These are phyloP conservation scores for Lactarius hengduanensis DNA, from an alignment of 768 basidiomycete species.

Conservation along the genomic window DNA sequence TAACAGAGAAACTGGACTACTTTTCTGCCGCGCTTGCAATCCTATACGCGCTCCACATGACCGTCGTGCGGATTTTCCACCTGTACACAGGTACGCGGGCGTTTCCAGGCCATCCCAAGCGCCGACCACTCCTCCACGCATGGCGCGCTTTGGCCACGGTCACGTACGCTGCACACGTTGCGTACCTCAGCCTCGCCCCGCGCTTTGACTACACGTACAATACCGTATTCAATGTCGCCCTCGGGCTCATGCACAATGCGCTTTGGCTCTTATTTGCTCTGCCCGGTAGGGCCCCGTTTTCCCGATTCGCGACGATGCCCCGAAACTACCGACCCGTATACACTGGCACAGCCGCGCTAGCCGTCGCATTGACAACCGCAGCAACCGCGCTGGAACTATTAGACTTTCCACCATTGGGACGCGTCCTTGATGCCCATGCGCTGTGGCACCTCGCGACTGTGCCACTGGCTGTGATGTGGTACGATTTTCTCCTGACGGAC, in stretches of 20 bases:
- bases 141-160: conserved; percentile 58
- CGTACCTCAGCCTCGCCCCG: conserved; percentile 72
- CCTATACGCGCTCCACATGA: conserved; percentile 75
- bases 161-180: conserved; percentile 65
- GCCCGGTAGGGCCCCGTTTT: conserved; percentile 45
- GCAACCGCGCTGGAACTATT: conserved; percentile 83
- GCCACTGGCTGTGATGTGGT: conserved; percentile 79
- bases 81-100: conserved; percentile 50
- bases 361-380: conserved; percentile 67
- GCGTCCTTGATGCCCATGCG: conserved; percentile 85
- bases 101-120: conserved; percentile 22
- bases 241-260: conserved; percentile 77
- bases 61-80: conserved; percentile 72
- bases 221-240: conserved; percentile 73
- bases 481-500: conserved; percentile 77
- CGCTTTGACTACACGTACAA: conserved; percentile 95
- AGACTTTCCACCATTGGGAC: conserved; percentile 81
- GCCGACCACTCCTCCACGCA: conserved; percentile 25
- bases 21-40: conserved; percentile 90
- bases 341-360: conserved; percentile 51
- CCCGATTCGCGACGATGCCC: conserved; percentile 53
- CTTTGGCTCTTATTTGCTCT: conserved; percentile 79
- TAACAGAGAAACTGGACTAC: conserved; percentile 91
- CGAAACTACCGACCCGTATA: conserved; percentile 59
- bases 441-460: conserved; percentile 90